phyloP scores from a whole-genome alignment of 23 red algal species.

The Cyanidium caldarium region DNA sequence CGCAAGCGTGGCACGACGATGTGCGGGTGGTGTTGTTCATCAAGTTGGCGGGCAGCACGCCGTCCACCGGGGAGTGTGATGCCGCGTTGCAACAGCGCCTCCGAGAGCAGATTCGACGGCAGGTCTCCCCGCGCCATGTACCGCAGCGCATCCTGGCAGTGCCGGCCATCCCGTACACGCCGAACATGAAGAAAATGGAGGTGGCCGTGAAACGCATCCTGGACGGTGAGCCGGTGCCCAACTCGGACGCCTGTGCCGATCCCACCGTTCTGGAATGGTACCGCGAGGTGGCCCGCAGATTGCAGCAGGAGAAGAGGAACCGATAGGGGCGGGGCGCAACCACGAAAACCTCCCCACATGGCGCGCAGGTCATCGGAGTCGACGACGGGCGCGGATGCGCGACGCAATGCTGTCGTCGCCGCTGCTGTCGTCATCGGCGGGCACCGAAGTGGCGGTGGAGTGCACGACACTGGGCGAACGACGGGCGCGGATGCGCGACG shows the following conservation, averaged over 20 bases:
- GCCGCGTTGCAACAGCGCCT: not conserved
- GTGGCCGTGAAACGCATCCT: constrained; percentile 54
- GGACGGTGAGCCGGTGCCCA: constrained; percentile 8
- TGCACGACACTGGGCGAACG: no score
- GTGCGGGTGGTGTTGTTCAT: constrained; percentile 44
- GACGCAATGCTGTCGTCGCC: no score
- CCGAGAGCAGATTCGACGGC: not conserved
- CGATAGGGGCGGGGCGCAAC: no score
- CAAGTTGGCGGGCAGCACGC: not conserved
- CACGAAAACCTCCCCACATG: no score
- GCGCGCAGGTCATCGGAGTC: no score
- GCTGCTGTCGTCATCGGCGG: no score
- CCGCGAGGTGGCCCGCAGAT: not conserved
- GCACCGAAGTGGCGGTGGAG: no score
- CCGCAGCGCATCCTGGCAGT: constrained; percentile 24
- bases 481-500: no score
- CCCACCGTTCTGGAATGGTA: constrained; percentile 5
- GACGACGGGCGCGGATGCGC: no score
- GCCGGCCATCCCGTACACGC: constrained; percentile 41
- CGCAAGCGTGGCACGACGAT: constrained; percentile 21
- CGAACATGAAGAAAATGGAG: constrained; percentile 68
- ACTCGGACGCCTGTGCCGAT: constrained; percentile 4
- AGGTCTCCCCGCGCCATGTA: constrained; percentile 52
- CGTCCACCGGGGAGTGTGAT: not conserved
- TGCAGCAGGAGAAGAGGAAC: no score